These are phyloP conservation scores for Santalum album DNA, from an alignment of 164 flowering plant species.

Conservation along the genomic window DNA sequence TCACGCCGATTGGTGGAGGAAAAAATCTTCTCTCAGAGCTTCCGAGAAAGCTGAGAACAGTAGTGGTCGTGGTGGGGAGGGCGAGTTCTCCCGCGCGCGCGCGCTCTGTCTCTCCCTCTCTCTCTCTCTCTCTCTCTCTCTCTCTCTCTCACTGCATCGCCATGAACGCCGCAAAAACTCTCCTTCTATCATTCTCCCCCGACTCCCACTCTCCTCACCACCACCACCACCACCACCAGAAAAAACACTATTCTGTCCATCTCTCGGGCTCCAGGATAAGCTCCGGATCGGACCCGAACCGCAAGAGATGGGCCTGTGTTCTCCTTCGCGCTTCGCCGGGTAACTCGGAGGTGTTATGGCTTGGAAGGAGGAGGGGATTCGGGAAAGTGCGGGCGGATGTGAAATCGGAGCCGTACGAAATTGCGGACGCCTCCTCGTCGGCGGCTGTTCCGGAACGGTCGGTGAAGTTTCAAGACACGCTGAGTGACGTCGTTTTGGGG, in stretches of 20 bases:
- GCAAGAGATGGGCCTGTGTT: conserved; percentile 1
- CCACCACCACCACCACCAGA: conserved; percentile 4
- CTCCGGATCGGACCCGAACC: conserved; percentile 2
- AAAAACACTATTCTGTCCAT: too few species aligned
- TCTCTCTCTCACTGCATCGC: conserved; percentile 14
- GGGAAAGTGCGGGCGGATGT: conserved; percentile 46
- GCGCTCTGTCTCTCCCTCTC: too few species aligned
- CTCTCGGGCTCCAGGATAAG: conserved; percentile 6
- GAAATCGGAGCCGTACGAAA: conserved; percentile 43
- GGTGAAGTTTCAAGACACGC: conserved; percentile 23
- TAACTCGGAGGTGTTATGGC: conserved; percentile 8
- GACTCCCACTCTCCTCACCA: conserved; percentile 6
- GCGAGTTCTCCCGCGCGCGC: too few species aligned
- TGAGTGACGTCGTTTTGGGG: conserved; percentile 16
- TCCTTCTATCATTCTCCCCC: conserved; percentile 28
- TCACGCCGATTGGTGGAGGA: too few species aligned
- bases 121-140: too few species aligned
- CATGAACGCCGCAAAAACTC: conserved; percentile 43
- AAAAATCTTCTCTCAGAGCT: too few species aligned
- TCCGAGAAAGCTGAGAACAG: too few species aligned
- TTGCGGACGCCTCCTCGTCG: conserved; percentile 19
- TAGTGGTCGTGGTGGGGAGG: too few species aligned
- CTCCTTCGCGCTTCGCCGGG: conserved; percentile 14
- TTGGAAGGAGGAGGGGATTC: conserved; percentile 8
- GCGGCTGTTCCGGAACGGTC: conserved; percentile 11